Conservation (phyloP, 306 rosid genomes). For the Carpinus viminea region DNA sequence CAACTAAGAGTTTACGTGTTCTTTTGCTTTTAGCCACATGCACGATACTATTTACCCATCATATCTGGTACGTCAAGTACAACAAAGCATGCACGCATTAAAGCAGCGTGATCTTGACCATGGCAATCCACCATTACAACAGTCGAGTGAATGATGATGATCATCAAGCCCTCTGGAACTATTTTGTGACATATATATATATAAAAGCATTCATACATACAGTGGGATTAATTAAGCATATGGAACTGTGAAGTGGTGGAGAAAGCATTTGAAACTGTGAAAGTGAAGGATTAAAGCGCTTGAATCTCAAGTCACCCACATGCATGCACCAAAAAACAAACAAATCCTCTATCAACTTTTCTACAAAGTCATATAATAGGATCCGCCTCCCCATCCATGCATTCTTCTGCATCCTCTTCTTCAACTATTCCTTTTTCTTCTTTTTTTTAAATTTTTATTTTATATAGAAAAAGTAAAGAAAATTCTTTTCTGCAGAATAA, state of each 20-base stretch:
- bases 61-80: neutral
- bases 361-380: constrained; percentile 18
- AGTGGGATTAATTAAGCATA: constrained; percentile 15
- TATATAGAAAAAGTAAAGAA: neutral
- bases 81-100: neutral
- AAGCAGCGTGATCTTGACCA: neutral
- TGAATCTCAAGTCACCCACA: constrained; percentile 43
- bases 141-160: too few relatives aligned
- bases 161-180: neutral
- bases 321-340: constrained; percentile 22
- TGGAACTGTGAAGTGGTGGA: constrained; percentile 8
- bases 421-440: neutral
- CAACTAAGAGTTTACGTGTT: neutral
- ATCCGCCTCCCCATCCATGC: constrained; percentile 30
- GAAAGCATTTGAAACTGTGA: constrained; percentile 13
- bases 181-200: neutral
- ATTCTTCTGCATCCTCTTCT: constrained; percentile 2
- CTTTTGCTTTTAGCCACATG: constrained; percentile 9
- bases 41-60: neutral
- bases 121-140: neutral
- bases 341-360: constrained; percentile 43
- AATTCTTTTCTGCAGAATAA: constrained; percentile 1
- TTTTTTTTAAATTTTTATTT: neutral
- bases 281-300: constrained; percentile 16
- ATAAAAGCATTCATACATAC: constrained; percentile 11